These are phyloP conservation scores for Aspergillus carbonarius DNA, from an alignment of 2,329 filamentous ascomycete species.

Conservation along the genomic window DNA sequence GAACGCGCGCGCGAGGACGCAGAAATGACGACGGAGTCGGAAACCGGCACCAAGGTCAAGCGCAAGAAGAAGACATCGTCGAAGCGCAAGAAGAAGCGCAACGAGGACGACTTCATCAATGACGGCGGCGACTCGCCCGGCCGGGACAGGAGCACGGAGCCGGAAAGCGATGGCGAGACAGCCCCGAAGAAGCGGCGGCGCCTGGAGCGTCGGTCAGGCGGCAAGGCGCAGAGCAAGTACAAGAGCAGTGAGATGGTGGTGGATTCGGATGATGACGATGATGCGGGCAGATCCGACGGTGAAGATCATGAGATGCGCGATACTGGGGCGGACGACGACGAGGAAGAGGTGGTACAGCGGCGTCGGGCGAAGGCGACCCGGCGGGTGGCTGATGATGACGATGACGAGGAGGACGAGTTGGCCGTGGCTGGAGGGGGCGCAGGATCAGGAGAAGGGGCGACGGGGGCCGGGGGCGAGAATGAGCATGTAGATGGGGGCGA, in stretches of 20 bases:
- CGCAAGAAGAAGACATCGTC: slow-evolving; percentile 62
- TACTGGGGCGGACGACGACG: slow-evolving; percentile 22
- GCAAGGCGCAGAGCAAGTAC: slow-evolving; percentile 61
- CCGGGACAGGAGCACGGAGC: slow-evolving; percentile 30
- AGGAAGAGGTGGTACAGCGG: slow-evolving; percentile 34
- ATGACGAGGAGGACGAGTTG: slow-evolving; percentile 42
- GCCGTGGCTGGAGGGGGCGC: slow-evolving; percentile 18
- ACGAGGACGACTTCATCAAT: slow-evolving; percentile 32
- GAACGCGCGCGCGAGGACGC: slow-evolving; percentile 68
- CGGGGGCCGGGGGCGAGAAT: neutral
- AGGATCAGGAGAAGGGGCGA: neutral
- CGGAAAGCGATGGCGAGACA: slow-evolving; percentile 37
- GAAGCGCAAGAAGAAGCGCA: slow-evolving; percentile 63
- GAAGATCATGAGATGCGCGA: slow-evolving; percentile 32
- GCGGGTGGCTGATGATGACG: slow-evolving; percentile 41
- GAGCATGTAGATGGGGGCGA: slow-evolving; percentile 20
- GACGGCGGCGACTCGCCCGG: slow-evolving; percentile 26
- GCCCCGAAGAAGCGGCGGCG: slow-evolving; percentile 60
- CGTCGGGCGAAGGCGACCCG: slow-evolving; percentile 34
- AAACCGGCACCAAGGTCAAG: slow-evolving; percentile 79
- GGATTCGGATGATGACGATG: slow-evolving; percentile 61
- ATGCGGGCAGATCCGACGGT: slow-evolving; percentile 41
- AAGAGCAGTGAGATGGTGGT: slow-evolving; percentile 84
- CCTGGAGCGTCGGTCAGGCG: slow-evolving; percentile 54
- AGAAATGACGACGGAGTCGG: slow-evolving; percentile 76